These are phyloP conservation scores for Xylaria sp. DNA, from an alignment of 2,329 filamentous ascomycete genomes.

Conservation along the genomic window DNA sequence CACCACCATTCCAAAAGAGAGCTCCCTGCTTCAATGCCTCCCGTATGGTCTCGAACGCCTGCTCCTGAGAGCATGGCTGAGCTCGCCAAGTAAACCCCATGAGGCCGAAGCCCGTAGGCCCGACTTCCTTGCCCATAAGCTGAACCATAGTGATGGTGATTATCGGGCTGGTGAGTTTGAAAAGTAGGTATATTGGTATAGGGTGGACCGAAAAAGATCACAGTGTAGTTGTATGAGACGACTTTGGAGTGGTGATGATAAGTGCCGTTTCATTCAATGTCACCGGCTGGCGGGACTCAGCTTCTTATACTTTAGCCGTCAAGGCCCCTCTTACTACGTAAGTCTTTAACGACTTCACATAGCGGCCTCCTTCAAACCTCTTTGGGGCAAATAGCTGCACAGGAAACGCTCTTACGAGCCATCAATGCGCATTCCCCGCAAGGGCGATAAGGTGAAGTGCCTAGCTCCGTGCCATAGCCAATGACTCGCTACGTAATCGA, in stretches of 20 bases:
- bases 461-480: slow-evolving; percentile 13
- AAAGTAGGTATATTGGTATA: background rate
- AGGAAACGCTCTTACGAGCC: background rate
- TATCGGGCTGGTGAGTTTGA: background rate
- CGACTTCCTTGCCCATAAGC: slow-evolving; percentile 45
- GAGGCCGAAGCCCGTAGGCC: slow-evolving; percentile 44
- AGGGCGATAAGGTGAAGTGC: slow-evolving; percentile 4
- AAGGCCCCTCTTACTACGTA: background rate
- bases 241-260: slow-evolving; percentile 1
- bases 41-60: slow-evolving; percentile 61
- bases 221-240: background rate
- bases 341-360: background rate
- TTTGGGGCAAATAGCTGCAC: too few species aligned
- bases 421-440: background rate
- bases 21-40: slow-evolving; percentile 54
- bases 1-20: slow-evolving; percentile 65
- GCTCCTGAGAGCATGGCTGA: slow-evolving; percentile 50
- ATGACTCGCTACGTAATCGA: background rate
- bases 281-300: background rate
- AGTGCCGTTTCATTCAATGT: background rate
- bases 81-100: slow-evolving; percentile 51
- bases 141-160: slow-evolving; percentile 43
- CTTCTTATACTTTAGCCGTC: slow-evolving; percentile 33
- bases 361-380: background rate
- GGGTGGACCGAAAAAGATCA: background rate